Evolutionary conservation across 2,329 filamentous ascomycete genomes (phyloP), one percentile per base, ranked within the genome.

Genomic region (Aspergillus versicolor): DNA sequence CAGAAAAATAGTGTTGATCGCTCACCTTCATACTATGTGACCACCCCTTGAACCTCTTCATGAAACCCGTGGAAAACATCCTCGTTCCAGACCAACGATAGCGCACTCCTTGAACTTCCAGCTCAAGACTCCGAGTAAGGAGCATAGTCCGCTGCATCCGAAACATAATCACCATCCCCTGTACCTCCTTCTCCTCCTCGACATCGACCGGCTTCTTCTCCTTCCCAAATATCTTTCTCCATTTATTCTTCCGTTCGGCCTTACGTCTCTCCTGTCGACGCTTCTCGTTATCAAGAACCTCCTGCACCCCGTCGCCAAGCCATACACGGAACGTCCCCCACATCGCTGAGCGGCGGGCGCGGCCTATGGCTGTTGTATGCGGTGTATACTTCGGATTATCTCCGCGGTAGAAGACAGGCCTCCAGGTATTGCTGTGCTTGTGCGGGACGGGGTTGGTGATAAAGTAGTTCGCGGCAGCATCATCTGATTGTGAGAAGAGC

Each of bases 11-110:
- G 7, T 38, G n/a, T 37, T 7, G 34, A n/a, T 5, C 17, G 13
- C 44, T 44, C 19, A 58, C 56, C 51, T 58, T 58, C 46, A 58
- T 54, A 52, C 46, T 55, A 46, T 58, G 56, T 30, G 56, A 58
- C 52, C 46, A 49, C 5, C 56, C 56, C 34, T 58, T 58, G 7
- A 43, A 37, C 9, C 47, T 42, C 9, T 27, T 43, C 52, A 55
- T 52, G 6, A 44, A 30, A 9, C 56, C 53, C 7, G 34, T 47
- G 2, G 52, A 19, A 27, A 55, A 58, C 43, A 52, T 58, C 52
- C 56, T 52, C 17, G 56, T 58, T 37, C 56, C 56, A 3, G 46
- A 55, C 56, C 56, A 58, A 15, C 48, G 41, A 48, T 58, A 58
- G 41, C 21, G 40, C 52, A 52, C 56, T 3, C 56, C 56, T 3